phyloP scores from a whole-genome alignment of 768 basidiomycete species.

The Russula sp. region DNA sequence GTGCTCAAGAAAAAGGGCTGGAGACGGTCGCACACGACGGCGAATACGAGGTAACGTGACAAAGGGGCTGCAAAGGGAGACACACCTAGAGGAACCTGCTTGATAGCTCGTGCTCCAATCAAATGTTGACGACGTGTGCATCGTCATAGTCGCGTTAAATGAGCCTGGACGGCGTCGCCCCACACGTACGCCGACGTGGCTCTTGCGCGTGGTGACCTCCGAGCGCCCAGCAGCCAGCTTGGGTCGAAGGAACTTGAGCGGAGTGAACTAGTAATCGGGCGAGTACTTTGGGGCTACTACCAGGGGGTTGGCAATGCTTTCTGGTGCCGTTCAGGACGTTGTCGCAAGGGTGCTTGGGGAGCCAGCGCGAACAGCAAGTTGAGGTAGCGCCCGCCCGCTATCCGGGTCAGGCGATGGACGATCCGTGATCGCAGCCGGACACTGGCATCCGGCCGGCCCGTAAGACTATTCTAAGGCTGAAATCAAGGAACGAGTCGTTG shows the following conservation, averaged over 20 bases:
- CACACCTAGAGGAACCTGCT: conserved; percentile 74
- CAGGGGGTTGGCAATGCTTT: not conserved
- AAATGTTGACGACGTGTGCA: conserved; percentile 31
- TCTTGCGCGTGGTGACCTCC: conserved; percentile 38
- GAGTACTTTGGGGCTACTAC: not conserved
- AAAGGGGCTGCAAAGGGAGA: not conserved
- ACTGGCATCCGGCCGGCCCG: conserved; percentile 4
- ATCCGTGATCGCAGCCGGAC: not conserved
- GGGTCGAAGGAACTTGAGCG: conserved; percentile 67
- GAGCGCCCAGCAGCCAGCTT: conserved; percentile 45
- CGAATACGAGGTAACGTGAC: not conserved
- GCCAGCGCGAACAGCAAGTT: not conserved
- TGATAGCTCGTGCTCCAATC: conserved; percentile 87
- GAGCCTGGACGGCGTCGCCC: conserved; percentile 28
- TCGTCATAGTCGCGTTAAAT: conserved; percentile 21
- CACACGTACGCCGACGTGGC: conserved; percentile 31
- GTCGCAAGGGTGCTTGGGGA: not conserved
- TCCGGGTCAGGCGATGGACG: not conserved
- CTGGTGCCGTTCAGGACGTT: not conserved
- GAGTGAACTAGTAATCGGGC: conserved; percentile 43
- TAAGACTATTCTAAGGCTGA: not conserved
- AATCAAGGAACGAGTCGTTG: not conserved
- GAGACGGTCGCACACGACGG: not conserved
- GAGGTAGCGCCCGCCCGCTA: not conserved
- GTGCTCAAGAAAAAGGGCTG: not conserved